phyloP scores from a whole-genome alignment of 1,284 basidiomycete genomes.

The Naganishia liquefaciens region DNA sequence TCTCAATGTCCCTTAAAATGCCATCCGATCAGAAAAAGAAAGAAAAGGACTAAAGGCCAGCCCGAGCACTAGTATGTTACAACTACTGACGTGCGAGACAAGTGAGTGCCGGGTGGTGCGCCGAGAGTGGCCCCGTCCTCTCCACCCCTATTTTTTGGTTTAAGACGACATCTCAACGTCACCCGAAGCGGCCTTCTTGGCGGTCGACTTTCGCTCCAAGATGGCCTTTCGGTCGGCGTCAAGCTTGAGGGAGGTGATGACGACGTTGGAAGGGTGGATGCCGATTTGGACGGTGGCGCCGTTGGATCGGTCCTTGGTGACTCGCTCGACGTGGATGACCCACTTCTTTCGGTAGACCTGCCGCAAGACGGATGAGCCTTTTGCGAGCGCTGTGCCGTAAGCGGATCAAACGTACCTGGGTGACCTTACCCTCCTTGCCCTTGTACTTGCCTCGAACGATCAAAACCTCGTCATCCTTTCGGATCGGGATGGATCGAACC shows the following conservation, averaged over 20 bases:
- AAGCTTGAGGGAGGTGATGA: slow-evolving; percentile 83
- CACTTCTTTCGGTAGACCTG: slow-evolving; percentile 99
- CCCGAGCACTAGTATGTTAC: slow-evolving; percentile 30
- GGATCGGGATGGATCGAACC: slow-evolving; percentile 90
- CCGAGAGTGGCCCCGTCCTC: background rate
- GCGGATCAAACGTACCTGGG: slow-evolving; percentile 60
- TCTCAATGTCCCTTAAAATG: slow-evolving; percentile 18
- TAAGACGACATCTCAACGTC: slow-evolving; percentile 50
- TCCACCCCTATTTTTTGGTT: background rate
- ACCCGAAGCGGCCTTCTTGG: slow-evolving; percentile 46
- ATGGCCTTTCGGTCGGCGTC: slow-evolving; percentile 58
- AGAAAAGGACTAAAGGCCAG: slow-evolving; percentile 23
- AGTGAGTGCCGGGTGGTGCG: slow-evolving; percentile 23
- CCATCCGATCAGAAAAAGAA: slow-evolving; percentile 27
- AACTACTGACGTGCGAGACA: slow-evolving; percentile 27
- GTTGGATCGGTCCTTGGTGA: slow-evolving; percentile 96
- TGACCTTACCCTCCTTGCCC: slow-evolving; percentile 96
- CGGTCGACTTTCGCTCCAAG: slow-evolving; percentile 54
- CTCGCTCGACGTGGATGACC: slow-evolving; percentile 98
- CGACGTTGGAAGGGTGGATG: slow-evolving; percentile 95
- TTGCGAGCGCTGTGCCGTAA: no score
- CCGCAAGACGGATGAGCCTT: background rate
- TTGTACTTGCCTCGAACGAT: slow-evolving; percentile 97
- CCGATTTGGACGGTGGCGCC: slow-evolving; percentile 92
- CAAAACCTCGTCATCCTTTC: slow-evolving; percentile 97